These are phyloP conservation scores for Ceriops zippeliana DNA, from an alignment of 345 rosid genomes.

Conservation along the genomic window DNA sequence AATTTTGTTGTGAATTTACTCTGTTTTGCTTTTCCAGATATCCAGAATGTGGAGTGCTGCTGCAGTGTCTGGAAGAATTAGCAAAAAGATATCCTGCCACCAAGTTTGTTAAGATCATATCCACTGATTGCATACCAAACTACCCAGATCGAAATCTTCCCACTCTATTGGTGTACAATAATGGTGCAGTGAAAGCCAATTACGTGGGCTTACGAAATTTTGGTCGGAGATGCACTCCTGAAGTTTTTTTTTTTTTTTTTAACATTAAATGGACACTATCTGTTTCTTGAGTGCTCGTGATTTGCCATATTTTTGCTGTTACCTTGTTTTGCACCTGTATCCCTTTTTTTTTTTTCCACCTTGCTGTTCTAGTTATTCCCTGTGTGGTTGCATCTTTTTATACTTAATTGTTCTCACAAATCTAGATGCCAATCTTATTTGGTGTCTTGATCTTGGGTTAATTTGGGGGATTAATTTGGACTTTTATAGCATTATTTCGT, in stretches of 20 bases:
- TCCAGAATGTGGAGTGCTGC: conserved; percentile 66
- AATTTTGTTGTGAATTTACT: background rate
- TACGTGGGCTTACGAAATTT: conserved; percentile 75
- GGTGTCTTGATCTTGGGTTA: background rate
- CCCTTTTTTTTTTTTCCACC: too few species aligned
- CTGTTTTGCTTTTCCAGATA: conserved; percentile 31
- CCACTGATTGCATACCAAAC: conserved; percentile 94
- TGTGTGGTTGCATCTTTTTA: too few species aligned
- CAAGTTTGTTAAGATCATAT: conserved; percentile 90
- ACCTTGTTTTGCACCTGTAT: too few species aligned
- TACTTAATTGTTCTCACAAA: background rate
- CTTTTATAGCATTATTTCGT: too few species aligned
- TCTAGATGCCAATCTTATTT: background rate
- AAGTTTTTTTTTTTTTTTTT: conserved; percentile 29
- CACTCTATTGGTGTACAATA: conserved; percentile 79
- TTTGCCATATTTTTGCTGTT: background rate
- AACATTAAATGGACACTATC: background rate
- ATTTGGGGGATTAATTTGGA: too few species aligned
- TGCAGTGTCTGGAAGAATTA: conserved; percentile 81
- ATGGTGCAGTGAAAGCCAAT: conserved; percentile 82
- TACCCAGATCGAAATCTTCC: conserved; percentile 92
- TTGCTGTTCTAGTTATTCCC: too few species aligned
- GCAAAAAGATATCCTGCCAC: conserved; percentile 81
- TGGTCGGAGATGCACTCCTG: conserved; percentile 91
- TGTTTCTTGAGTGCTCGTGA: background rate